A percentile compares a stretch with the other conserved stretches of the same genome.
Conservation (phyloP, 2,329 filamentous ascomycete genomes). For the Colletotrichum acutatum region DNA sequence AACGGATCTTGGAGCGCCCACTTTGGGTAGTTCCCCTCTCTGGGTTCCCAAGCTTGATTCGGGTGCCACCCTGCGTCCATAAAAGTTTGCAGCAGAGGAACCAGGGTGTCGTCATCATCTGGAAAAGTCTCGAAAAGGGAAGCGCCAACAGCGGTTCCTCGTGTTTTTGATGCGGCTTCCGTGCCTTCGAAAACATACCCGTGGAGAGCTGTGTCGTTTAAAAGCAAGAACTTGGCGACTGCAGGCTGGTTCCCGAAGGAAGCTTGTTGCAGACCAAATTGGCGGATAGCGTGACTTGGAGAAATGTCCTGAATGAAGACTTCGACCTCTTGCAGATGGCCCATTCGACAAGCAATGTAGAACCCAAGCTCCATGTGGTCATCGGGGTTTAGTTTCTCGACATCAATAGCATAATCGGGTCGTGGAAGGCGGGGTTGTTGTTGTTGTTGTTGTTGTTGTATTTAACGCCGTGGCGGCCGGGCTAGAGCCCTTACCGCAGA, state of each 20-base stretch:
- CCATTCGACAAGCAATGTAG: background rate
- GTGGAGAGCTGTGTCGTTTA: background rate
- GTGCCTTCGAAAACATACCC: conserved; percentile 1
- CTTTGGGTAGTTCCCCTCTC: background rate
- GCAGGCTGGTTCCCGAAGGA: conserved; percentile 8
- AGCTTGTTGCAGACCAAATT: conserved; percentile 9
- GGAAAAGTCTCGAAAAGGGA: background rate
- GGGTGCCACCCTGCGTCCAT: conserved; percentile 11
- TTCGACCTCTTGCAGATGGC: background rate
- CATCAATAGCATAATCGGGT: background rate
- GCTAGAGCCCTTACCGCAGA: too few relatives aligned
- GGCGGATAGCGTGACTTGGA: conserved; percentile 1
- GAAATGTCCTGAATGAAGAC: background rate
- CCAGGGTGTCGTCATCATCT: background rate
- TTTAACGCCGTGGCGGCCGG: too few relatives aligned
- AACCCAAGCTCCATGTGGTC: background rate
- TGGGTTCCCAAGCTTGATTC: conserved; percentile 9
- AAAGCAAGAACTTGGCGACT: background rate
- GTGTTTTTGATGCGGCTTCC: background rate
- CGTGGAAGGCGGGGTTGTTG: too few relatives aligned
- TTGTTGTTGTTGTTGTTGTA: too few relatives aligned
- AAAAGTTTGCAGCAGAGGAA: conserved; percentile 1
- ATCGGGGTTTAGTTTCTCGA: background rate
- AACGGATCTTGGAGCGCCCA: background rate
- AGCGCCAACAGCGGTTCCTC: background rate